Evolutionary conservation across 345 rosid genomes (phyloP), one percentile per base, ranked within the genome.

Genomic region (Reutealis trisperma): DNA sequence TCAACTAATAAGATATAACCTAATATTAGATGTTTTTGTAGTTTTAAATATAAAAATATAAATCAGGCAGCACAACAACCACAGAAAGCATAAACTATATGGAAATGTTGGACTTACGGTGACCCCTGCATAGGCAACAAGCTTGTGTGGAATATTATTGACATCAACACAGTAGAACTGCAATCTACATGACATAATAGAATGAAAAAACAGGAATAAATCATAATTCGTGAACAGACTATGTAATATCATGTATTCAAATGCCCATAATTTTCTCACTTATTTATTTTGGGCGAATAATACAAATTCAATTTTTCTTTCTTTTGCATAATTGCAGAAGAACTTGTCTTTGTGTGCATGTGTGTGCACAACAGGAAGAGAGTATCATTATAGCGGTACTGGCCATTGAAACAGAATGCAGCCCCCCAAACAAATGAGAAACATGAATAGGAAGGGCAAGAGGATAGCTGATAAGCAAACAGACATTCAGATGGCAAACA

Each of bases 81-180:
- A 55, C 65, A 60, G 52, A 75, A 22, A 9, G 32, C 21, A 52
- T 25, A 61, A 27, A 57, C 45, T 49, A 21, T 9, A 61, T 63
- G 21, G 34, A 22, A 58, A 37, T 19, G 41, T 16, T 21, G 60
- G 77, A 86, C 92, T 92, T 90, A 93, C 99, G 71, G 91, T 90
- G 76, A 93, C 94, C 63, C 94, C 98, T 59, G 98, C 98, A 73
- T 76, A 89, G 68, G 90, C 70, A 30, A 96, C 94, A 76, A 96
- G 89, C 74, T 67, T 90, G 78, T 91, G 92, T 2, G 97, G 91
- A 79, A 93, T 94, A 51, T 86, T 71, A 85, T 96, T 93, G 79
- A 93, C 99, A 86, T 96, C 91, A 41, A 93, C 84, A 67, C 88
- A 79, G 78, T 88, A 91, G 86, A 96, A 92, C 78, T 83, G 87